Base-by-base conservation (phyloP, 169 alveolate genomes). In the Eimeria mitis region DNA sequence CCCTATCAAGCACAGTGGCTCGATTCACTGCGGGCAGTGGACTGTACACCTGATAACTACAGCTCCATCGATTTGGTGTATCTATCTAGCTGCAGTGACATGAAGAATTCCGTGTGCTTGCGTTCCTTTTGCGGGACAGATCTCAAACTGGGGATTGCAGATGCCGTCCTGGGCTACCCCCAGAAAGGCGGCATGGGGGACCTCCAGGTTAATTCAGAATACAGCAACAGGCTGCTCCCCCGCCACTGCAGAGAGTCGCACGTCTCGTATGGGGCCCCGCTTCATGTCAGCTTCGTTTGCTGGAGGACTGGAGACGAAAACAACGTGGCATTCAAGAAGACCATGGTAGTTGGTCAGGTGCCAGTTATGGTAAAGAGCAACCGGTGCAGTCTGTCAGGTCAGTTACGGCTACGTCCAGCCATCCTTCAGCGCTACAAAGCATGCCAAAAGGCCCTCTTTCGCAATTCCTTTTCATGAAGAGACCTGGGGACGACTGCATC, bases 341-440 rank as follows among this genome's bases (percentile, higher is more conserved):
- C 83, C 21, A 87, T 98, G 61, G 96, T 97, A 91, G 98, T 99
- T 37, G 99, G 99, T 37, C 97, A 98, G 95, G 97, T 99, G 71
- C 99, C 99, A 8, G 97, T 99, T 63, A 99, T 99, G 99, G 99
- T 99, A 21, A 98, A 99, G 94, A 98, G 99, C 94, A 96, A 98
- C 87, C 97, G 98, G 73, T 99, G 99, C 96, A 84, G 78, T 34
- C 56, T 84, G 40, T 54, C 91, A 84, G 91, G 91, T 84, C 63
- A 54, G 91, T 42, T n/a, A 31, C 34, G 34, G 42, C 49, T 34
- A 68, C 78, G 13, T 34, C 0, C n/a, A 68, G 78, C 47, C 47
- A 79, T 56, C 44, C 28, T 16, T 1, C 37, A 79, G 23, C 37
- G 0, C 47, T 79, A 79, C 42, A 40, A 25, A 79, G 63, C 0